Evolutionary conservation across 2,329 filamentous ascomycete species (phyloP).

Genomic region (Alternaria conjuncta): DNA sequence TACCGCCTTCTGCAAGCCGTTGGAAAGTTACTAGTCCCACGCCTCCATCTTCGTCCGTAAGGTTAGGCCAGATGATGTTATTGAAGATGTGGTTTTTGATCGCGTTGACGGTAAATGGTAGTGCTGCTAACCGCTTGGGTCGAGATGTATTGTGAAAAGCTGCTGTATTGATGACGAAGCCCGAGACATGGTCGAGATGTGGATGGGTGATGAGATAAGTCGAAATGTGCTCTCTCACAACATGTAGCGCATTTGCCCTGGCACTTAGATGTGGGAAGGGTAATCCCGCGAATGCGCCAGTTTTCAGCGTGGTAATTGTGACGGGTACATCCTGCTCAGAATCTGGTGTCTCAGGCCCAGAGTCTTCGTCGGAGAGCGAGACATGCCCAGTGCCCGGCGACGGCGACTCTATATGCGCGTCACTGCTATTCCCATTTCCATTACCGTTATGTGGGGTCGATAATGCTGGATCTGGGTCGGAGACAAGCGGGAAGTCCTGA

Average conservation of each 20-base stretch:
- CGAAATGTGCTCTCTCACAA: slow-evolving; percentile 80
- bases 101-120: slow-evolving; percentile 88
- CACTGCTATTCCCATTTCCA: slow-evolving; percentile 22
- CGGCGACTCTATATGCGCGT: slow-evolving; percentile 24
- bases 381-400: slow-evolving; percentile 34
- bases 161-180: slow-evolving; percentile 92
- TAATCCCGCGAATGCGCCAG: slow-evolving; percentile 81
- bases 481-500: slow-evolving; percentile 56
- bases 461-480: slow-evolving; percentile 21
- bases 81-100: slow-evolving; percentile 97
- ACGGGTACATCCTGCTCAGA: slow-evolving; percentile 34
- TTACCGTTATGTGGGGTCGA: slow-evolving; percentile 24
- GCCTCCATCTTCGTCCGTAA: slow-evolving; percentile 94
- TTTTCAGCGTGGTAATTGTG: slow-evolving; percentile 62
- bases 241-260: slow-evolving; percentile 78
- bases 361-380: slow-evolving; percentile 38
- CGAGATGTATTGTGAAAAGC: slow-evolving; percentile 76
- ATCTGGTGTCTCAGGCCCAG: slow-evolving; percentile 31
- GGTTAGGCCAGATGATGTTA: slow-evolving; percentile 95
- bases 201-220: slow-evolving; percentile 94
- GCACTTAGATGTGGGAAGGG: slow-evolving; percentile 70
- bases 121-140: slow-evolving; percentile 83
- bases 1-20: slow-evolving; percentile 86
- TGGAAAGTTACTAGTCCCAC: slow-evolving; percentile 91
- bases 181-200: slow-evolving; percentile 93